Evolutionary conservation across 345 rosid genomes (phyloP), one percentile per base, ranked within the genome.

Genomic region (Eutrema heterophyllum): DNA sequence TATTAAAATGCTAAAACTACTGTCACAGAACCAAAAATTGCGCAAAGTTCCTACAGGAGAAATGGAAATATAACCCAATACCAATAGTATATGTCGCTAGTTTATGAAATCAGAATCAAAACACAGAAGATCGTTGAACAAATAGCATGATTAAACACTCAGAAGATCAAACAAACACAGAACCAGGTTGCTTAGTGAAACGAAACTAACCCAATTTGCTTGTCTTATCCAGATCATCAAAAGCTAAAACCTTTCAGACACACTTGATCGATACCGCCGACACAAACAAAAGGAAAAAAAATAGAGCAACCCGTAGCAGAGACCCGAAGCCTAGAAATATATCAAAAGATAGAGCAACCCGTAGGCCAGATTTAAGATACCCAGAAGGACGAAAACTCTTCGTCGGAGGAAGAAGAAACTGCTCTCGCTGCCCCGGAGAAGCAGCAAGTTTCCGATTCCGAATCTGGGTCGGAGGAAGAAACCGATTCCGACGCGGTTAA

Each of bases 391-490:
- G n/a, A n/a, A n/a, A n/a, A n/a, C n/a, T n/a, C n/a, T n/a, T n/a
- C n/a, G n/a, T n/a, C n/a, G n/a, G n/a, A n/a, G n/a, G n/a, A n/a
- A n/a, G n/a, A n/a, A 29, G 40, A 54, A 36, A 1, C 45, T 43
- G 1, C 39, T 38, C 58, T 44, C 57, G 3, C 40, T 35, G 10
- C 21, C 8, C 0, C 33, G 40, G 27, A 14, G 49, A 50, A 44
- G 56, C 46, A 21, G 46, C 61, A 24, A 36, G 68, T 16, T 18
- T 67, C 81, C 13, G 77, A 67, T 36, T 43, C 81, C 16, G 78
- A 45, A 15, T 59, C 81, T 27, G 81, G 58, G 9, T 59, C 66
- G 1, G 82, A 61, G 4, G 57, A 77, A 36, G 84, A 76, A 53
- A 64, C 81, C 15, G 84, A 69, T 5, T 55, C 80, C 0, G 85